Conservation (phyloP, 495 filamentous ascomycete species). For the Chaetomium fimeti region DNA sequence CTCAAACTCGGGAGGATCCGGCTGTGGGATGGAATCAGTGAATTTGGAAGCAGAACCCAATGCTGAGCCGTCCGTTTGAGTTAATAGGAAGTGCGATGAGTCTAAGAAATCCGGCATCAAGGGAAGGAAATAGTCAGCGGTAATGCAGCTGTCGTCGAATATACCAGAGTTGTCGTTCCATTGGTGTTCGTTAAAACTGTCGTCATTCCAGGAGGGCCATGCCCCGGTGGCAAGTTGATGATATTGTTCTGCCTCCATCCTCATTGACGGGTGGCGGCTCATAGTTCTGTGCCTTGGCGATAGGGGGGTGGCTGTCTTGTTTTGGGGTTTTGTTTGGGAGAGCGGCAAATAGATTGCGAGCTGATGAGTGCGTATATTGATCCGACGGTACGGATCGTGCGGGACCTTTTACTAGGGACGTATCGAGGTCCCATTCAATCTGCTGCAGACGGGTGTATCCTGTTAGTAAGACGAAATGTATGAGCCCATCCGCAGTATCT, state of each 20-base stretch:
- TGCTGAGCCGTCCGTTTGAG: background rate
- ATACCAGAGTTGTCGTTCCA: background rate
- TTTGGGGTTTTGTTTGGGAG: background rate
- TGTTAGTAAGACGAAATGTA: background rate
- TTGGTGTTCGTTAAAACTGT: background rate
- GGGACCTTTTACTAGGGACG: constrained; percentile 1
- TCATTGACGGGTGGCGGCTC: background rate
- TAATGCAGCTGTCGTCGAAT: background rate
- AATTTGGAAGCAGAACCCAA: background rate
- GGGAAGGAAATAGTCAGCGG: background rate
- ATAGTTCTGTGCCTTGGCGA: background rate
- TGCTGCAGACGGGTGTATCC: background rate
- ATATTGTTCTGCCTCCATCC: background rate
- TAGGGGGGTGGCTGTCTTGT: background rate
- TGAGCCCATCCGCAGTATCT: background rate
- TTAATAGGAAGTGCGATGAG: background rate
- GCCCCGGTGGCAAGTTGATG: background rate
- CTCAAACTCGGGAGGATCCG: background rate
- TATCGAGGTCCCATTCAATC: constrained; percentile 9
- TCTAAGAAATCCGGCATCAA: background rate
- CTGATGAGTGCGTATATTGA: background rate
- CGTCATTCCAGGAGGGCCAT: background rate
- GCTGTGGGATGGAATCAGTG: background rate
- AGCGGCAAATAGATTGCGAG: background rate
- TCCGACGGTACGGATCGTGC: background rate